phyloP scores from a whole-genome alignment of 257 asterid genomes.

The Plantago ovata region DNA sequence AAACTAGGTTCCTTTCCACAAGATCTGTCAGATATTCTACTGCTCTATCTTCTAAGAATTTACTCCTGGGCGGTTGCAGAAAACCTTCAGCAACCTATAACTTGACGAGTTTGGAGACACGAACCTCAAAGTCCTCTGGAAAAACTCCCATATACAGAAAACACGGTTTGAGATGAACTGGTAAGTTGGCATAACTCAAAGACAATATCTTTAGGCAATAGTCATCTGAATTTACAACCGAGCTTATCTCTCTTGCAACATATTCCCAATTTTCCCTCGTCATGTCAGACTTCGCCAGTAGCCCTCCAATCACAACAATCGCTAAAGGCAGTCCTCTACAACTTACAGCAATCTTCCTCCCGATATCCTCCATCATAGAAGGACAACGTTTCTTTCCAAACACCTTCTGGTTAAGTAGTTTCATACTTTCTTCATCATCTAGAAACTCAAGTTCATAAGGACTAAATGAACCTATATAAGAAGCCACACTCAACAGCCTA shows the following conservation, averaged over 20 bases:
- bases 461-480: too few relatives aligned
- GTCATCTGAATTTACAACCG: neutral
- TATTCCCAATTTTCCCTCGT: neutral
- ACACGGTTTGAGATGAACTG: neutral
- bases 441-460: slow-evolving; percentile 10
- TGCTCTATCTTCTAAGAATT: too few relatives aligned
- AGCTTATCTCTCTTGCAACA: neutral
- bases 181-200: neutral
- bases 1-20: too few relatives aligned
- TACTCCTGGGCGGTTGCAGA: slow-evolving; percentile 19
- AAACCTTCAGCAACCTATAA: slow-evolving; percentile 22
- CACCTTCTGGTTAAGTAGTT: slow-evolving; percentile 6
- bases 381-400: slow-evolving; percentile 15
- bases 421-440: slow-evolving; percentile 21
- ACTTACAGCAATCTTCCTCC: too few relatives aligned
- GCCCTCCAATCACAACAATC: slow-evolving; percentile 28
- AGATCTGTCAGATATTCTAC: too few relatives aligned
- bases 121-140: neutral
- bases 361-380: slow-evolving; percentile 16
- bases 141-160: too few relatives aligned
- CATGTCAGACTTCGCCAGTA: slow-evolving; percentile 14
- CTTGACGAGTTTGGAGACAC: neutral
- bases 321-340: too few relatives aligned
- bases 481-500: neutral
- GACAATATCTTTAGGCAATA: neutral